Conservation (phyloP, 2,329 filamentous ascomycete genomes). For the Diaporthe humulicola region DNA sequence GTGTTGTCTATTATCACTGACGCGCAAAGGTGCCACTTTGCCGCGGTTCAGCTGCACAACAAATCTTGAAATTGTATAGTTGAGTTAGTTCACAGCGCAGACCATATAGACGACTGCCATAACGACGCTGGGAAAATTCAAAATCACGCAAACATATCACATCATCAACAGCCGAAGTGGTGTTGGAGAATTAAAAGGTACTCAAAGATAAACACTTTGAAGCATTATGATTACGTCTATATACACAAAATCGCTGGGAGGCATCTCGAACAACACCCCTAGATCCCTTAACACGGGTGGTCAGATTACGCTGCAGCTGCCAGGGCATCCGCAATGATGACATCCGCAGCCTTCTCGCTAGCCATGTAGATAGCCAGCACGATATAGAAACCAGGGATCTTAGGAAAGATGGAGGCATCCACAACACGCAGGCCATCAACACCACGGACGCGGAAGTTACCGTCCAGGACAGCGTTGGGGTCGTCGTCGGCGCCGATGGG, state of each 20-base stretch:
- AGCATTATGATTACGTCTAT: slow-evolving; percentile 2
- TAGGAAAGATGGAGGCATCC: slow-evolving; percentile 27
- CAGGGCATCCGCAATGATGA: slow-evolving; percentile 23
- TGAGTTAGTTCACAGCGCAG: neutral
- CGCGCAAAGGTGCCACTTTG: neutral
- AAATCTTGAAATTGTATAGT: neutral
- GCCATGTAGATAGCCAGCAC: slow-evolving; percentile 28
- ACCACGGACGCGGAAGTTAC: slow-evolving; percentile 16
- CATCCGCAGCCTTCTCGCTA: slow-evolving; percentile 28
- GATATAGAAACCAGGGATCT: slow-evolving; percentile 28
- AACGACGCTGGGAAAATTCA: neutral
- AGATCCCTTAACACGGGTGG: fast-evolving
- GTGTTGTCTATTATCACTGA: neutral
- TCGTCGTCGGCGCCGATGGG: slow-evolving; percentile 20
- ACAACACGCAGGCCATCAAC: slow-evolving; percentile 25
- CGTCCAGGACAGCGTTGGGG: slow-evolving; percentile 1
- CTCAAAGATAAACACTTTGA: neutral
- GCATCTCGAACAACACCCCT: neutral
- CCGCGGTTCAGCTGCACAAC: neutral
- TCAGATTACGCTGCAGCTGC: neutral
- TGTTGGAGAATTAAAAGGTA: neutral
- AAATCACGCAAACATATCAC: no score
- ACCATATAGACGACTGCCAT: neutral
- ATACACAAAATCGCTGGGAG: no score
- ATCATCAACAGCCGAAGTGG: neutral